phyloP scores from a whole-genome alignment of 176 grass and related monocot genomes.

The Raddia distichophylla region DNA sequence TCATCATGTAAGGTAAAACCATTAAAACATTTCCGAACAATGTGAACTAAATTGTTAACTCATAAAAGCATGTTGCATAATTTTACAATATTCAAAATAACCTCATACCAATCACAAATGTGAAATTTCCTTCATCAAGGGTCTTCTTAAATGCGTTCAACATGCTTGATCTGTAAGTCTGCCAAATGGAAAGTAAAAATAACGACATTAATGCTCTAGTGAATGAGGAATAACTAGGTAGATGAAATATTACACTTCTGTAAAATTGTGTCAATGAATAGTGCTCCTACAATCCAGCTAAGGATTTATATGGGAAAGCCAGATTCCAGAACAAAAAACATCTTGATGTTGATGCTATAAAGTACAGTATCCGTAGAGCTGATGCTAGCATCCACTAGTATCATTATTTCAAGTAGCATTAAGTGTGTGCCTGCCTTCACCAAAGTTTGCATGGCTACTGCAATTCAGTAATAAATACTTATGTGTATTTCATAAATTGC shows the following conservation, averaged over 20 bases:
- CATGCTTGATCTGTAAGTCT: slow-evolving; percentile 95
- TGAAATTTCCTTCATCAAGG: slow-evolving; percentile 95
- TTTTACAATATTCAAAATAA: slow-evolving; percentile 39
- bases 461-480: slow-evolving; percentile 1
- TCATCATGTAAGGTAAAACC: not conserved
- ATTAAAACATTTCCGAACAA: slow-evolving; percentile 30
- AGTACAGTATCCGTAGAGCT: not conserved
- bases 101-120: slow-evolving; percentile 94
- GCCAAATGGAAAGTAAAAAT: slow-evolving; percentile 44
- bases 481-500: slow-evolving; percentile 6
- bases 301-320: slow-evolving; percentile 3
- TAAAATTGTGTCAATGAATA: not conserved
- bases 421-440: not conserved
- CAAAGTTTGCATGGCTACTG: not conserved
- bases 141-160: slow-evolving; percentile 98
- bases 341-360: not conserved
- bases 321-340: not conserved
- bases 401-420: slow-evolving; percentile 11
- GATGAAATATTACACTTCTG: slow-evolving; percentile 2
- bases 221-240: slow-evolving; percentile 13
- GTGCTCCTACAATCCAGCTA: slow-evolving; percentile 17
- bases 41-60: slow-evolving; percentile 24
- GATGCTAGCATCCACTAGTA: slow-evolving; percentile 1
- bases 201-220: not conserved
- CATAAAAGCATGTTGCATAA: slow-evolving; percentile 2